Evolutionary conservation across 2,329 filamentous ascomycete species (phyloP).

Genomic region (Pseudogymnoascus pannorum): DNA sequence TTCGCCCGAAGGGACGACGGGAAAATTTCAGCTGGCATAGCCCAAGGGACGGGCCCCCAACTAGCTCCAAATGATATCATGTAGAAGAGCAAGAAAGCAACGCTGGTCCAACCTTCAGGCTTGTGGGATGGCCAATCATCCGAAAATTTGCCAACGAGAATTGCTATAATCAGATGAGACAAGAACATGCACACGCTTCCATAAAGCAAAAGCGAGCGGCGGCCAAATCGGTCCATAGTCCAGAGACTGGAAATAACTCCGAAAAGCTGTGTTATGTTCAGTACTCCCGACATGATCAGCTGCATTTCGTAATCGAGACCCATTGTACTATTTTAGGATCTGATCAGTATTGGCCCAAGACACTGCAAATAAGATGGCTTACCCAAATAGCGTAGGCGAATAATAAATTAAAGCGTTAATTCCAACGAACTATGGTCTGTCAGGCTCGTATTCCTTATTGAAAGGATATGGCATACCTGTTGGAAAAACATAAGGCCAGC

Average conservation of each 20-base stretch:
- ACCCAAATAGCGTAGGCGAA: slow-evolving; percentile 50
- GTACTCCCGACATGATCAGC: slow-evolving; percentile 43
- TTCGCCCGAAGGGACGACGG: slow-evolving; percentile 53
- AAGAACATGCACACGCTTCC: slow-evolving; percentile 40
- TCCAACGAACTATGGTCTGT: slow-evolving; percentile 33
- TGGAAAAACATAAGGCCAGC: slow-evolving; percentile 51
- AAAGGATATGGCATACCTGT: slow-evolving; percentile 26
- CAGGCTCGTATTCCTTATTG: background rate
- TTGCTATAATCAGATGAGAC: slow-evolving; percentile 43
- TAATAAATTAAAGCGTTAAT: slow-evolving; percentile 56
- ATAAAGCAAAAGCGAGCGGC: slow-evolving; percentile 38
- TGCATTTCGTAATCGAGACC: slow-evolving; percentile 38
- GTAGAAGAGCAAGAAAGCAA: slow-evolving; percentile 51
- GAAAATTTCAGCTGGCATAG: slow-evolving; percentile 52
- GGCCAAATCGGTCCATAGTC: slow-evolving; percentile 41
- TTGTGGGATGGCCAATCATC: slow-evolving; percentile 43
- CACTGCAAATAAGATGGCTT: background rate
- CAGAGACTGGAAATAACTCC: slow-evolving; percentile 40
- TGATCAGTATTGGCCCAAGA: background rate
- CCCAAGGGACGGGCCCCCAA: slow-evolving; percentile 27
- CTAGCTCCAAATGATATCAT: slow-evolving; percentile 48
- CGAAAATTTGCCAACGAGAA: slow-evolving; percentile 46
- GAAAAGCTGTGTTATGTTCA: slow-evolving; percentile 43
- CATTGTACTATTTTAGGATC: slow-evolving; percentile 28
- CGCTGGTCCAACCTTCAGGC: slow-evolving; percentile 45